Conservation (phyloP, 495 filamentous ascomycete genomes). For the Daldinia decipiens region DNA sequence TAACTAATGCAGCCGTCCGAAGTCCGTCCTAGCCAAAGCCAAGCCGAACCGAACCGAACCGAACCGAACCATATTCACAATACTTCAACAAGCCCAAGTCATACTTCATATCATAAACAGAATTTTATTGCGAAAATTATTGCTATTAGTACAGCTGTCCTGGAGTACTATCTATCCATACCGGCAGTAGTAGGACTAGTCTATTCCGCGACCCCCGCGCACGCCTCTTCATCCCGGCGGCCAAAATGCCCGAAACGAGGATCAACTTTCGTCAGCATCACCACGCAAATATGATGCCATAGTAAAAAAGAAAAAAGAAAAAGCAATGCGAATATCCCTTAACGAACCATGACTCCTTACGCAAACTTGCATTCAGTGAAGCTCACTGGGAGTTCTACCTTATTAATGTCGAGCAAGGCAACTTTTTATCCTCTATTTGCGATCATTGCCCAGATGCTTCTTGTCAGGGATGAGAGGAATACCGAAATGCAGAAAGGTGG, state of each 20-base stretch:
- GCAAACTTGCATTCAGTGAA: constrained; percentile 12
- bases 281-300: neutral
- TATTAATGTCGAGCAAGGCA: constrained; percentile 7
- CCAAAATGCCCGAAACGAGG: constrained; percentile 1
- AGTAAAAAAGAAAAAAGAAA: constrained; percentile 9
- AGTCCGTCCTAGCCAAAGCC: neutral
- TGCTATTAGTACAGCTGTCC: constrained; percentile 30
- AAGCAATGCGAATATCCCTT: constrained; percentile 22
- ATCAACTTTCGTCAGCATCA: neutral
- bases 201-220: constrained; percentile 10
- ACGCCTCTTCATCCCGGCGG: neutral
- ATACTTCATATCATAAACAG: neutral
- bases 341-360: constrained; percentile 11
- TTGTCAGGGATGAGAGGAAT: neutral
- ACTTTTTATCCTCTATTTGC: neutral
- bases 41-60: neutral
- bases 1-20: neutral
- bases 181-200: neutral
- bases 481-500: constrained; percentile 1
- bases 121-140: constrained; percentile 14
- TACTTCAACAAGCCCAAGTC: neutral
- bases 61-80: neutral
- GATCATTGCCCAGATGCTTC: neutral
- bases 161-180: constrained; percentile 14
- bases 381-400: constrained; percentile 4